These are phyloP conservation scores for Yamadazyma kanchanaburiensis DNA, from an alignment of 1,139 yeast genomes.

Conservation along the genomic window DNA sequence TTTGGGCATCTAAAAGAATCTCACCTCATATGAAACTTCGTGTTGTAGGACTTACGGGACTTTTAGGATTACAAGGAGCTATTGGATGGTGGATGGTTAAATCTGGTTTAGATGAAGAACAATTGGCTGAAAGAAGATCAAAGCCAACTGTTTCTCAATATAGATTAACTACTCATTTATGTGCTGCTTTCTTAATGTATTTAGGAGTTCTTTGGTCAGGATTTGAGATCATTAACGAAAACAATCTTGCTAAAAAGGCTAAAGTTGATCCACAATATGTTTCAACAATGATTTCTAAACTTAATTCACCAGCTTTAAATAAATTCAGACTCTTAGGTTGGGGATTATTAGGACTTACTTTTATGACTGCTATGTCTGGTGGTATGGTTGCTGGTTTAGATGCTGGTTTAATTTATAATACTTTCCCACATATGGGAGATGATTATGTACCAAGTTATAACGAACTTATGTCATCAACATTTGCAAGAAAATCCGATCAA, in stretches of 20 bases:
- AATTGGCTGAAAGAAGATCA: conserved; percentile 74
- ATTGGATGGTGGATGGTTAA: conserved; percentile 99
- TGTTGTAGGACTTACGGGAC: conserved; percentile 65
- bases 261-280: conserved; percentile 53
- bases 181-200: conserved; percentile 88
- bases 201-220: conserved; percentile 91
- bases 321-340: conserved; percentile 53
- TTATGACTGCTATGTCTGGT: conserved; percentile 91
- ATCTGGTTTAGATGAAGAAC: conserved; percentile 85
- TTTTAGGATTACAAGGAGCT: conserved; percentile 89
- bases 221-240: conserved; percentile 74
- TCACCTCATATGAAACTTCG: conserved; percentile 66
- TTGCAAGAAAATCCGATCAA: conserved; percentile 60
- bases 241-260: conserved; percentile 45
- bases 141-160: conserved; percentile 97
- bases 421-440: conserved; percentile 96
- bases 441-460: conserved; percentile 63
- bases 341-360: conserved; percentile 65
- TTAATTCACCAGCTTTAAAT: conserved; percentile 49
- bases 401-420: conserved; percentile 94
- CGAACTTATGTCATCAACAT: conserved; percentile 79
- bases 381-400: conserved; percentile 98
- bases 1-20: conserved; percentile 65
- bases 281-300: conserved; percentile 54
- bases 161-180: conserved; percentile 88